These are phyloP conservation scores for Citropsis articulata DNA, from an alignment of 345 rosid species.

Conservation along the genomic window DNA sequence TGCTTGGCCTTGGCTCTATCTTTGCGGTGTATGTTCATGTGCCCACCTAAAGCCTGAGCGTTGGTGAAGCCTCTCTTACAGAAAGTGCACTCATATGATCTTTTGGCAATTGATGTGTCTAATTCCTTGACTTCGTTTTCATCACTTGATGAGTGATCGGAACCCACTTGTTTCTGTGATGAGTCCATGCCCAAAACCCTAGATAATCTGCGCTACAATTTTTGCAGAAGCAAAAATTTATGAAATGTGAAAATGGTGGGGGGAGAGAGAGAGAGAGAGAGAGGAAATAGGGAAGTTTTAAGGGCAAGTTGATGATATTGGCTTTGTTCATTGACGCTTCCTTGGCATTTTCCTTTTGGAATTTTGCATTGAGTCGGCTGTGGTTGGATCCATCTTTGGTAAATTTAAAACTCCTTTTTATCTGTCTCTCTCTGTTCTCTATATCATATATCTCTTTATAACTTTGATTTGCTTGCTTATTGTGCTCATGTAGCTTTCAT, in stretches of 20 bases:
- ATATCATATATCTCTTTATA: neutral
- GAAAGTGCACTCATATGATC: constrained; percentile 64
- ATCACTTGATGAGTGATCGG: constrained; percentile 28
- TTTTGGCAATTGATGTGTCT: constrained; percentile 14
- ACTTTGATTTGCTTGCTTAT: neutral
- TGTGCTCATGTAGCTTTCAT: constrained; percentile 28
- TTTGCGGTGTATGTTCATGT: constrained; percentile 77
- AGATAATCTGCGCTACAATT: neutral
- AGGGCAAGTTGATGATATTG: constrained; percentile 24
- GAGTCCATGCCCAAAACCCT: constrained; percentile 28
- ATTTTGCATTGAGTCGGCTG: constrained; percentile 28
- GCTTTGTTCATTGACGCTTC: constrained; percentile 21
- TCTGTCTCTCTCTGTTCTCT: neutral
- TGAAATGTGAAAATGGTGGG: neutral
- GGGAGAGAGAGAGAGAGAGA: neutral
- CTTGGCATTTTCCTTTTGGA: constrained; percentile 33
- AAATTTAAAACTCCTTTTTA: neutral
- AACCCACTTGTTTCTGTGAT: constrained; percentile 19
- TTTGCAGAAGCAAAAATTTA: neutral
- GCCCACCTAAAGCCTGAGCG: constrained; percentile 92
- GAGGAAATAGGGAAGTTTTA: neutral
- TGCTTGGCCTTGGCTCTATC: constrained; percentile 49
- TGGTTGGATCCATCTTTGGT: constrained; percentile 18
- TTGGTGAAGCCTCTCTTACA: constrained; percentile 89
- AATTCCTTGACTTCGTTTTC: constrained; percentile 32